These are phyloP conservation scores for Carex kokanica DNA, from an alignment of 176 grass and related monocot genomes.

Conservation along the genomic window DNA sequence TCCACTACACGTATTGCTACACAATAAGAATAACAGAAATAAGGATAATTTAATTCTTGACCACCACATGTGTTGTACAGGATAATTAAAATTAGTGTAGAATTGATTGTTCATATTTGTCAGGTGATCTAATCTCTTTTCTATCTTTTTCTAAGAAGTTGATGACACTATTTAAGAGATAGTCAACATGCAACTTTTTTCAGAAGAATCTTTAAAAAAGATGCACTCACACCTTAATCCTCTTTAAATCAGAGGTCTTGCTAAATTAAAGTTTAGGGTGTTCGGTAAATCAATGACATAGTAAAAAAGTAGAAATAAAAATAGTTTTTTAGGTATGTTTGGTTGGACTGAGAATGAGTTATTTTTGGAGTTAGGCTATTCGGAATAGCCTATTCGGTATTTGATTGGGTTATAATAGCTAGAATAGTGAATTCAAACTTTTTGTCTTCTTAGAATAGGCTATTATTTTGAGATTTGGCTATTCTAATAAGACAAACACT, in stretches of 20 bases:
- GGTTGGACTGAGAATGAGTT: too few species aligned
- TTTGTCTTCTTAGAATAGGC: too few species aligned
- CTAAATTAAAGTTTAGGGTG: background rate
- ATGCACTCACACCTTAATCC: background rate
- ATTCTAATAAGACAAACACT: too few species aligned
- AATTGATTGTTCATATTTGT: conserved; percentile 11
- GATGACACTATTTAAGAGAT: background rate
- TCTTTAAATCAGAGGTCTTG: background rate
- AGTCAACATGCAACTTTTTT: background rate
- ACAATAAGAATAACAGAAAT: background rate
- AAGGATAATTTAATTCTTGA: background rate
- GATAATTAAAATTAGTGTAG: background rate
- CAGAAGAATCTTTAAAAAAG: background rate
- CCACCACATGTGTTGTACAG: background rate
- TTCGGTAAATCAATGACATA: too few species aligned
- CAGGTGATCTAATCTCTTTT: conserved; percentile 12
- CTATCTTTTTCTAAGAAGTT: background rate
- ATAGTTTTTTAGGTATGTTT: too few species aligned
- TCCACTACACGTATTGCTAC: background rate
- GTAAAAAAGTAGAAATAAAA: too few species aligned
- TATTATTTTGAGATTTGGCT: too few species aligned
- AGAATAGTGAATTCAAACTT: too few species aligned
- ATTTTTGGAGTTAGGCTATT: too few species aligned
- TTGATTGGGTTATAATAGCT: too few species aligned
- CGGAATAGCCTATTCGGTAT: too few species aligned